Conservation (phyloP, 2,329 filamentous ascomycete species). For the Trichoderma atroviride region DNA sequence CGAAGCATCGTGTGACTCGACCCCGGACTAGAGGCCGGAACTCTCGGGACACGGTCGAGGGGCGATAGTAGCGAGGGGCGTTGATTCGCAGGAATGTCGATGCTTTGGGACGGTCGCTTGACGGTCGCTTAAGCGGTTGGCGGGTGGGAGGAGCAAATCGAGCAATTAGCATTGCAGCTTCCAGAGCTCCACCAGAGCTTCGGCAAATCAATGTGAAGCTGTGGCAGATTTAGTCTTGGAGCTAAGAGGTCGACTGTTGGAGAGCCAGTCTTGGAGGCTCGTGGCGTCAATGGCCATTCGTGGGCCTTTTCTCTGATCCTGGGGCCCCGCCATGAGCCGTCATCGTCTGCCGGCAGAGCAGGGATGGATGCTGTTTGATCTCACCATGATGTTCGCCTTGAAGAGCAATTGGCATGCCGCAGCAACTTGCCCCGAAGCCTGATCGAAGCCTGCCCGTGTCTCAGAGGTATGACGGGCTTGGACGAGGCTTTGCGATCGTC, state of each 20-base stretch:
- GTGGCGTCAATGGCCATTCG: slow-evolving; percentile 6
- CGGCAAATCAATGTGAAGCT: slow-evolving; percentile 8
- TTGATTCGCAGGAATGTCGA: slow-evolving; percentile 5
- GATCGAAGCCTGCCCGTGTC: not conserved
- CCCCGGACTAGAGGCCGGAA: slow-evolving; percentile 20
- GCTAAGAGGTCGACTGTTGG: slow-evolving; percentile 20
- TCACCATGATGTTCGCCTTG: slow-evolving; percentile 14
- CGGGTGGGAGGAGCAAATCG: not conserved
- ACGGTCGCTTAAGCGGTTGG: not conserved
- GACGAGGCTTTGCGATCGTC: not conserved
- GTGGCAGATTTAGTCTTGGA: not conserved
- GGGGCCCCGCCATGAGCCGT: slow-evolving; percentile 17
- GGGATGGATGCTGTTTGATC: slow-evolving; percentile 5
- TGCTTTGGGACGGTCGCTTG: slow-evolving; percentile 1
- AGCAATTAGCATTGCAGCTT: not conserved
- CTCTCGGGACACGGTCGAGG: slow-evolving; percentile 26
- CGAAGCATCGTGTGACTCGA: slow-evolving; percentile 13
- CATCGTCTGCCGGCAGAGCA: not conserved
- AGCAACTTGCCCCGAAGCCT: not conserved
- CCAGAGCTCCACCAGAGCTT: slow-evolving; percentile 12
- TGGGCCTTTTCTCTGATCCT: slow-evolving; percentile 12
- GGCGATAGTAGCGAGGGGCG: slow-evolving; percentile 20
- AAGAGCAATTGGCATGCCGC: not conserved
- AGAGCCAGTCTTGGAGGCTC: not conserved
- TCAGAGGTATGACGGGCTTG: slow-evolving; percentile 8